Conservation (phyloP, 2,329 filamentous ascomycete genomes). For the Colletotrichum eleusines region DNA sequence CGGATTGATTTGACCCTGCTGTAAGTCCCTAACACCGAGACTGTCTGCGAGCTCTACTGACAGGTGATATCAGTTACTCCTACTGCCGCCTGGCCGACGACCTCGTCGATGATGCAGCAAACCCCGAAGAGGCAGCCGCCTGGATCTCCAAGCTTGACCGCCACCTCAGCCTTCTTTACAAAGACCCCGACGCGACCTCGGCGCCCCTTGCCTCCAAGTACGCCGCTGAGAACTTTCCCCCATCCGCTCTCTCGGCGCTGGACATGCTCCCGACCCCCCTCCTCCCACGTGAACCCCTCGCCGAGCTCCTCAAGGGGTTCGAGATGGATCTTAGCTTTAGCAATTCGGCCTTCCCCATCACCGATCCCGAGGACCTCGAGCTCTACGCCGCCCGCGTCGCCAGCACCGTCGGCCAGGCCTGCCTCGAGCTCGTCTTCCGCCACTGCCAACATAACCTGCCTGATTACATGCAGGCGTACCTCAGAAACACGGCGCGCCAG, state of each 20-base stretch:
- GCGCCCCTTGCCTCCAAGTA: constrained; percentile 47
- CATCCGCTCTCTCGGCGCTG: constrained; percentile 64
- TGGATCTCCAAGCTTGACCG: constrained; percentile 71
- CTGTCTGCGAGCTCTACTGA: constrained; percentile 25
- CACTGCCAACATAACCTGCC: constrained; percentile 57
- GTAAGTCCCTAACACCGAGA: constrained; percentile 49
- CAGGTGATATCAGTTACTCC: constrained; percentile 65
- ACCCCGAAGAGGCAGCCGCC: constrained; percentile 61
- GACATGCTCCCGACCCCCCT: constrained; percentile 68
- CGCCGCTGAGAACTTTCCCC: constrained; percentile 64
- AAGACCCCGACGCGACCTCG: constrained; percentile 44
- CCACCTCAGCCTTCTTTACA: constrained; percentile 68
- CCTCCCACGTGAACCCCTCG: constrained; percentile 70
- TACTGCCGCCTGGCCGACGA: constrained; percentile 82
- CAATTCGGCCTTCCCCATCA: constrained; percentile 64
- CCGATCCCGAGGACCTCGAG: constrained; percentile 68
- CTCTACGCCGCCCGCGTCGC: constrained; percentile 76
- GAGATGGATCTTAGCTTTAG: constrained; percentile 74
- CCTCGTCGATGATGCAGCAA: constrained; percentile 74
- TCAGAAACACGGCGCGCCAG: constrained; percentile 68
- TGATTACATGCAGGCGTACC: constrained; percentile 51
- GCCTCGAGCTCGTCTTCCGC: constrained; percentile 74
- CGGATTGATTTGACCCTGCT: constrained; percentile 76
- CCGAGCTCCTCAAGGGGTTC: constrained; percentile 75
- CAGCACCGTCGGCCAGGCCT: constrained; percentile 77